Evolutionary conservation across 139 green algal genomes (phyloP), one percentile per base, ranked within the genome.

Genomic region (Tetraselmis striata): DNA sequence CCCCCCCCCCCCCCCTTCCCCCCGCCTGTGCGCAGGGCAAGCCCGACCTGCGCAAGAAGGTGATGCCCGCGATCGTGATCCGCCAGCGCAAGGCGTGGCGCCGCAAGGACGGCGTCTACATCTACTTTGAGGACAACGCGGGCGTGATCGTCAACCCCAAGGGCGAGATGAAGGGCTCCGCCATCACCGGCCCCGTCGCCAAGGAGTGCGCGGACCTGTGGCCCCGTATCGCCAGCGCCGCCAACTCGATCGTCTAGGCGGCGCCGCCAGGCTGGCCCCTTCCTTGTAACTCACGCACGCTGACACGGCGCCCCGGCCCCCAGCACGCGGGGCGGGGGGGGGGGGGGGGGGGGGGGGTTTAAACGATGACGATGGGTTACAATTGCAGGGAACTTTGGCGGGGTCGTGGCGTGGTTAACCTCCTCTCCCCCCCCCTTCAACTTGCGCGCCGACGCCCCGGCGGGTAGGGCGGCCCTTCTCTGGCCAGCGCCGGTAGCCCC

Each of bases 51-150:
- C 88, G 97, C 80, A 99, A 99, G 93, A 99, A 99, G 91, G 94
- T 97, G 25, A 88, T 94, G 76, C 96, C 96, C 27, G 96, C 95
- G 25, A 93, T 99, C 77, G 94, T 99, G 59, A 92, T 99, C 77
- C 92, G 97, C 79, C 97, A 99, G 92, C 90, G 97, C 84, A 99
- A 99, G 94, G 92, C 97, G 29, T 99, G 94, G 93, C 89, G 97
- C 79, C 92, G 97, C 83, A 99, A 98, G 93, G 96, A 99, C 83
- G 97, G 97, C 81, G 90, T 92, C 32, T 98, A 95, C 91, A 98
- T 99, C 83, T 99, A 99, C 93, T 99, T 99, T 88, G 97, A 99
- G 90, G 97, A 99, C 93, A 99, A 99, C 85, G 97, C 97, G 2
- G 97, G 97, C 32, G 96, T 99, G 30, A 99, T 99, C 84, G 96